Conservation (phyloP, 1,284 basidiomycete species). For the Malassezia cuniculi region DNA sequence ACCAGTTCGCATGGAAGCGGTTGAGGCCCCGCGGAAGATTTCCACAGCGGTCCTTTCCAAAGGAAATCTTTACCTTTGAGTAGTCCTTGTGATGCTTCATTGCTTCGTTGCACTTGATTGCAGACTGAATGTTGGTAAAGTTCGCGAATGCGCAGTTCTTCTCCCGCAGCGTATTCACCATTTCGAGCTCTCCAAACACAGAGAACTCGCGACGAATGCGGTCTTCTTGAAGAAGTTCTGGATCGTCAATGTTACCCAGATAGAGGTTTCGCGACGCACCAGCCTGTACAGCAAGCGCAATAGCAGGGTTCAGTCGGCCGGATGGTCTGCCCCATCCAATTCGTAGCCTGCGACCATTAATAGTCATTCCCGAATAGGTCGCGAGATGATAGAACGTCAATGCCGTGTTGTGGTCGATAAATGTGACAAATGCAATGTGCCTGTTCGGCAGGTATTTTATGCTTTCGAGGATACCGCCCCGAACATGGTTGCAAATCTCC, state of each 20-base stretch:
- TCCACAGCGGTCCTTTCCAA: constrained; percentile 42
- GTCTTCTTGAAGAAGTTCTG: constrained; percentile 31
- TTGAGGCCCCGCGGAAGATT: constrained; percentile 31
- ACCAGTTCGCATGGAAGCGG: constrained; percentile 8
- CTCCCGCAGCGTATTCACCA: constrained; percentile 40
- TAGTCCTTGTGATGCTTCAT: constrained; percentile 43
- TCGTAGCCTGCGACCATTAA: constrained; percentile 41
- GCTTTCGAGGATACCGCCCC: constrained; percentile 41
- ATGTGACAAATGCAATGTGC: constrained; percentile 44
- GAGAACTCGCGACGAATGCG: constrained; percentile 39
- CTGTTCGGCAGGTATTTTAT: constrained; percentile 41
- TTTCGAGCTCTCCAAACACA: constrained; percentile 40
- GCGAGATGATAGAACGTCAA: constrained; percentile 42
- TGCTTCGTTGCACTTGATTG: constrained; percentile 43
- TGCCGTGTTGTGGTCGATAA: constrained; percentile 40
- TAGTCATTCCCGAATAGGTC: constrained; percentile 38
- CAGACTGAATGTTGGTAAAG: constrained; percentile 43
- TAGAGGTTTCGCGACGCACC: constrained; percentile 44
- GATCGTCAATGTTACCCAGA: constrained; percentile 42
- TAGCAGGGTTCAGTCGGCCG: constrained; percentile 37
- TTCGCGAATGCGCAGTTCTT: constrained; percentile 45
- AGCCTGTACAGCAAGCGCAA: constrained; percentile 42
- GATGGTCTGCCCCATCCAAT: constrained; percentile 45
- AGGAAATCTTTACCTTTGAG: constrained; percentile 35
- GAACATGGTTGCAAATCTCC: constrained; percentile 45